Conservation (phyloP, 192 early-diverging fungal species). For the Gamsiella multidivaricata region DNA sequence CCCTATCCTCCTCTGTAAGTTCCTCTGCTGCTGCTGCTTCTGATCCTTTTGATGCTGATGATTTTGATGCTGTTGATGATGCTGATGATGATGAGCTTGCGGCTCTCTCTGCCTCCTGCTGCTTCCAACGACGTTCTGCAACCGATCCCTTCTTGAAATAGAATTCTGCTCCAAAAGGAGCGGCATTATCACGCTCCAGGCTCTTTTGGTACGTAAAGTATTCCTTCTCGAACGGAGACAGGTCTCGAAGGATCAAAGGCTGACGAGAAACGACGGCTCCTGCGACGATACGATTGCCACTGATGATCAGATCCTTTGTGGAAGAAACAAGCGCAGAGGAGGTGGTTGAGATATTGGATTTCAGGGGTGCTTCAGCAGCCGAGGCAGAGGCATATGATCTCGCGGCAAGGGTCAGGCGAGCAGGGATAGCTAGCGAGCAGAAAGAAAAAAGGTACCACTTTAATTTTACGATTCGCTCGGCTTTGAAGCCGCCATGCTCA, state of each 20-base stretch:
- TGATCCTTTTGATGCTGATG: slow-evolving; percentile 16
- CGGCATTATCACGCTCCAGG: slow-evolving; percentile 61
- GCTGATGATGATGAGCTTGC: slow-evolving; percentile 16
- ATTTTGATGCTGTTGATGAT: slow-evolving; percentile 17
- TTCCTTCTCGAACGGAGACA: slow-evolving; percentile 71
- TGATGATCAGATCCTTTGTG: slow-evolving; percentile 53
- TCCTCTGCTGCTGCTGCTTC: slow-evolving; percentile 21
- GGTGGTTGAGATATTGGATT: slow-evolving; percentile 46
- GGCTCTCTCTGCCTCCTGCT: slow-evolving; percentile 51
- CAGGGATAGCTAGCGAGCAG: slow-evolving; percentile 8
- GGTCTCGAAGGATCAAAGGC: slow-evolving; percentile 72
- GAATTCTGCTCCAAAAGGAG: slow-evolving; percentile 71
- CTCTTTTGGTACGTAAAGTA: slow-evolving; percentile 79
- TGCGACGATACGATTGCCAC: slow-evolving; percentile 58
- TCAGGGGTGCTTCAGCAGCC: slow-evolving; percentile 25
- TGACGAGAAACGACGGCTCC: slow-evolving; percentile 77
- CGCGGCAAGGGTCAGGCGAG: slow-evolving; percentile 26
- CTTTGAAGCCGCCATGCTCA: too few relatives aligned
- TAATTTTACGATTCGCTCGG: background rate
- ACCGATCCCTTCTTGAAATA: slow-evolving; percentile 85
- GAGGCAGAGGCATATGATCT: slow-evolving; percentile 31
- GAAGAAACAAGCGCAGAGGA: slow-evolving; percentile 36
- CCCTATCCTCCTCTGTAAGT: slow-evolving; percentile 54
- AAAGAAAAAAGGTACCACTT: background rate
- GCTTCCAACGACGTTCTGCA: slow-evolving; percentile 72